Base-by-base conservation (phyloP, 345 rosid species). In the Erucastrum elatum region DNA sequence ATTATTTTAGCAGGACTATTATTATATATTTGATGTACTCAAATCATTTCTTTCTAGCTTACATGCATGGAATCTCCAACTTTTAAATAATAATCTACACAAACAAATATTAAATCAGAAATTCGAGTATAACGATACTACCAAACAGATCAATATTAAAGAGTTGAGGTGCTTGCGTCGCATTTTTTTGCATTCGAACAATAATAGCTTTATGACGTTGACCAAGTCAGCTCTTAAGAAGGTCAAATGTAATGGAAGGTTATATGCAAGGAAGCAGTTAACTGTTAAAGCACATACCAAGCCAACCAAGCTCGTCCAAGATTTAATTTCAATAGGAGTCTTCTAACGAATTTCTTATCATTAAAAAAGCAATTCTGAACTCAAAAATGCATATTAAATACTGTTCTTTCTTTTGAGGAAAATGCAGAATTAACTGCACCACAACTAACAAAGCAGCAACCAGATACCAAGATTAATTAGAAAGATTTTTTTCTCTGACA, bases 391-490 rank as follows among this genome's bases (percentile, higher is more conserved):
- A 72, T 11, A 41, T 15, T 72, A 30, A 71, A 11, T 44, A 72
- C 7, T 66, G 5, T 6, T 46, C 17, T 1, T 46, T 25, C 10
- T 65, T 64, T 66, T 67, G 21, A 33, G 63, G 68, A 44, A 72
- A 78, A 39, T 12, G n/a, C 17, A 58, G 8, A 53, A 66, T 56
- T 78, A 65, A 78, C 21, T 79, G 69, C 77, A 67, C 65, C 16
- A 74, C 82, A 79, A 62, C 82, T 68, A 74, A 67, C 58, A 79
- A 79, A 12, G 44, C 8, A 73, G 65, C 66, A 74, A 79, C 70
- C 60, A 79, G 34, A 73, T 79, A 4, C 78, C 16, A 61, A 73
- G 49, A 60, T 68, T 74, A 68, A 79, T 68, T 74, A 17, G 44
- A 51, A 16, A 68, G 34, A 61, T 61, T 60, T 31, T 46, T 25